A percentile compares a stretch with the other conserved stretches of the same genome.
Evolutionary conservation across 1,284 basidiomycete genomes (phyloP).

Genomic region (Moesziomyces antarcticus): DNA sequence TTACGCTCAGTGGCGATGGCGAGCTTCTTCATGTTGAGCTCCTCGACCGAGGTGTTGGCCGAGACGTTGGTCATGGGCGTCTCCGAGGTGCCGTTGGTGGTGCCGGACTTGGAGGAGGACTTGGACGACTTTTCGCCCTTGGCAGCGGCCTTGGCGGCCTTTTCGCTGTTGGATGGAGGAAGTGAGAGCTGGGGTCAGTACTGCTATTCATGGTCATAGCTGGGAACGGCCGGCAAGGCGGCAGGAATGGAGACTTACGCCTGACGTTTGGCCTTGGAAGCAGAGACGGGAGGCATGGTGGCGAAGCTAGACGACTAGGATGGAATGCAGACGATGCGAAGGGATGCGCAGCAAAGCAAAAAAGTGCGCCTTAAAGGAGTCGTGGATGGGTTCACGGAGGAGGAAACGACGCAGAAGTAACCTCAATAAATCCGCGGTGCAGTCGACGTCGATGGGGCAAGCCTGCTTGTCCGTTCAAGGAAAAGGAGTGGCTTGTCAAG

Average conservation of each 20-base stretch:
- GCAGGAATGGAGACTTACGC: conserved; percentile 54
- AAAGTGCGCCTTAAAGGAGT: too few species aligned
- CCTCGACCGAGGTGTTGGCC: conserved; percentile 51
- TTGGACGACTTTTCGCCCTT: conserved; percentile 59
- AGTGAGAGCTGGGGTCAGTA: background rate
- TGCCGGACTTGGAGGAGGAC: conserved; percentile 53
- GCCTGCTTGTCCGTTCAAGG: conserved; percentile 27
- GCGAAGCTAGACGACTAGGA: conserved; percentile 1
- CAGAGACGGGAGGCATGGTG: conserved; percentile 64
- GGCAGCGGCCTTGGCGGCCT: conserved; percentile 65
- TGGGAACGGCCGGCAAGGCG: background rate
- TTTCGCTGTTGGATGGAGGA: conserved; percentile 53
- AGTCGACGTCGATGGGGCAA: conserved; percentile 32
- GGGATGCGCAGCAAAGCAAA: conserved; percentile 6
- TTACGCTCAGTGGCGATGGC: conserved; percentile 65
- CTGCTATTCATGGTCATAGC: too few species aligned
- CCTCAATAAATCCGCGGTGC: background rate
- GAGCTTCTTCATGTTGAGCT: conserved; percentile 67
- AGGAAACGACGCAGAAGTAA: too few species aligned
- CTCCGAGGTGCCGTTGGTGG: conserved; percentile 50
- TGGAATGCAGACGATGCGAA: conserved; percentile 2
- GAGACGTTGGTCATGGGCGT: conserved; percentile 59
- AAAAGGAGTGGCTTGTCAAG: conserved; percentile 8
- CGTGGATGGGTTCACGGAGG: too few species aligned
- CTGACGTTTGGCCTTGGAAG: conserved; percentile 68